phyloP scores from a whole-genome alignment of 306 rosid species.

The Corylus americana region DNA sequence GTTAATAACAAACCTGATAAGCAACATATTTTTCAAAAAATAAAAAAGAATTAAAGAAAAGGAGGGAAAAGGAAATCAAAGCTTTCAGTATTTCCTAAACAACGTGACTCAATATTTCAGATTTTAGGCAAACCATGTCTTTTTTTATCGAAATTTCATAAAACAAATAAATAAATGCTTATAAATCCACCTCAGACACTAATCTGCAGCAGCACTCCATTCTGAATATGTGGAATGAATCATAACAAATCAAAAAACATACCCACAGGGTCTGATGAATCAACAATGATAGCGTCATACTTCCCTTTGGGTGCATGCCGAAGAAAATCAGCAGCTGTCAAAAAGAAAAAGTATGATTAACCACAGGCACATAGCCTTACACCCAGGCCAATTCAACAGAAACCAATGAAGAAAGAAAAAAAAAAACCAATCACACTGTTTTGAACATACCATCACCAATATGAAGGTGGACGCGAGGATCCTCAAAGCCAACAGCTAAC shows the following conservation, averaged over 20 bases:
- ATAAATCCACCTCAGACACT: constrained; percentile 17
- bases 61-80: not conserved
- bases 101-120: not conserved
- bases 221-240: not conserved
- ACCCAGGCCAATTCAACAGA: not conserved
- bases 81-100: not conserved
- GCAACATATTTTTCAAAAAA: not conserved
- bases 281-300: constrained; percentile 91
- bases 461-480: constrained; percentile 90
- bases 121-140: not conserved
- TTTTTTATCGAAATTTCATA: not conserved
- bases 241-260: constrained; percentile 27
- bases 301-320: constrained; percentile 62
- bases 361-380: not conserved
- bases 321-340: constrained; percentile 82
- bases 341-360: constrained; percentile 18
- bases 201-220: constrained; percentile 2
- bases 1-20: constrained; percentile 1
- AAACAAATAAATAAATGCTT: not conserved
- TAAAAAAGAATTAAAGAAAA: not conserved
- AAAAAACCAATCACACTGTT: constrained; percentile 4
- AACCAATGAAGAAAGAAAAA: not conserved
- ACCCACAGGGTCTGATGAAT: constrained; percentile 99
- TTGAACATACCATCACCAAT: constrained; percentile 73
- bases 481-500: constrained; percentile 89